These are phyloP conservation scores for Rutstroemia sydowiana DNA, from an alignment of 2,329 filamentous ascomycete species.

Conservation along the genomic window DNA sequence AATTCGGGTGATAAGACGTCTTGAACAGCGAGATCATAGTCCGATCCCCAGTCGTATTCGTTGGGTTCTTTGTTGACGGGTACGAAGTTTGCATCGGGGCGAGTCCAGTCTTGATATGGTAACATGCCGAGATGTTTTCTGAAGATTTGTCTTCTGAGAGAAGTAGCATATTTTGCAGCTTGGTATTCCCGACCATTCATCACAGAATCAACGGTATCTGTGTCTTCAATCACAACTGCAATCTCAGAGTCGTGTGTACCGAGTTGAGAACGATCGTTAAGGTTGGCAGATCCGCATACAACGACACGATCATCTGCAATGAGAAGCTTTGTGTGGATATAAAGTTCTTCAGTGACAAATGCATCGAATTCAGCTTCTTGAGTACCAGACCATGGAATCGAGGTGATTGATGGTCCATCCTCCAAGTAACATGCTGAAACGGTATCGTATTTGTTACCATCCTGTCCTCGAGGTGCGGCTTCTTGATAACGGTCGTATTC, in stretches of 20 bases:
- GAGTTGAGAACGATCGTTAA: constrained; percentile 64
- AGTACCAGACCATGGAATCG: constrained; percentile 47
- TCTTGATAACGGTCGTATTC: constrained; percentile 57
- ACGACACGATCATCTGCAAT: constrained; percentile 78
- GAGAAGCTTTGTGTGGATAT: constrained; percentile 61
- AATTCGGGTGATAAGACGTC: constrained; percentile 69
- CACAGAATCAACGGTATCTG: constrained; percentile 56
- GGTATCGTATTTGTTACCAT: constrained; percentile 61
- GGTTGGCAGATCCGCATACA: constrained; percentile 65
- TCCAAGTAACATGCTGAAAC: constrained; percentile 81
- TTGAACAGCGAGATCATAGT: constrained; percentile 58
- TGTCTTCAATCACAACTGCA: constrained; percentile 80
- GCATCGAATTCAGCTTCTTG: constrained; percentile 50
- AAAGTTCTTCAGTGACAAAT: constrained; percentile 56
- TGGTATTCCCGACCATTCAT: constrained; percentile 69
- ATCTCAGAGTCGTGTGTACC: constrained; percentile 83
- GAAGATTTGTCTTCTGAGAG: constrained; percentile 78
- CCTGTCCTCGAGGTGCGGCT: constrained; percentile 49
- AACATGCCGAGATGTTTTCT: constrained; percentile 86
- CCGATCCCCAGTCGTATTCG: constrained; percentile 63
- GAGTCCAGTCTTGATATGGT: constrained; percentile 62
- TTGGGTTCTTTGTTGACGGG: constrained; percentile 67
- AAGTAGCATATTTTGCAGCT: constrained; percentile 70
- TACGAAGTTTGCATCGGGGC: constrained; percentile 65
- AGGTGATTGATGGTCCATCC: constrained; percentile 59